phyloP scores from a whole-genome alignment of 2,329 filamentous ascomycete genomes.

The Lanzia echinophila region DNA sequence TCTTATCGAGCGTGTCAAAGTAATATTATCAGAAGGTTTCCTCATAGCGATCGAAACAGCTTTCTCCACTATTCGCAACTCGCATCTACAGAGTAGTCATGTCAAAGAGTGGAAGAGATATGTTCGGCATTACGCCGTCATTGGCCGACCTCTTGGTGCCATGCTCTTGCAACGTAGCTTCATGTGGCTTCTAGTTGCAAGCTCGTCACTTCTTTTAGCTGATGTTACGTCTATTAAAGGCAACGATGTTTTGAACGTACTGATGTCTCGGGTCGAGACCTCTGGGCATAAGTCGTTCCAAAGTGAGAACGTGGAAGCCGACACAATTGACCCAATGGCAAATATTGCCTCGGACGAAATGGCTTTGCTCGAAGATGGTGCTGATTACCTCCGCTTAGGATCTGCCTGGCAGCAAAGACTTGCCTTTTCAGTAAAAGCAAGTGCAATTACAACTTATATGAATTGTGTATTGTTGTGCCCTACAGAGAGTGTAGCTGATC shows the following conservation, averaged over 20 bases:
- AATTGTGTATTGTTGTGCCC: conserved; percentile 67
- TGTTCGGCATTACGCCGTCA: conserved; percentile 72
- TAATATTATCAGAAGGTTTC: conserved; percentile 76
- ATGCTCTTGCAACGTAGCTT: conserved; percentile 88
- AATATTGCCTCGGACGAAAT: conserved; percentile 76
- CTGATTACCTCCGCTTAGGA: conserved; percentile 82
- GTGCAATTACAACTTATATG: conserved; percentile 73
- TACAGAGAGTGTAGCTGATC: conserved; percentile 73
- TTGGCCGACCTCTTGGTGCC: conserved; percentile 76
- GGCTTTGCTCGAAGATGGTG: conserved; percentile 76
- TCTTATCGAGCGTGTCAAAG: conserved; percentile 64
- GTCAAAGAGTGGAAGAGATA: conserved; percentile 85
- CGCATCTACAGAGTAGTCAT: conserved; percentile 55
- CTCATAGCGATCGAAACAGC: conserved; percentile 82
- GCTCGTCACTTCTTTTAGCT: conserved; percentile 65
- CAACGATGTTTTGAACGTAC: conserved; percentile 64
- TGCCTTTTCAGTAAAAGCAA: conserved; percentile 78
- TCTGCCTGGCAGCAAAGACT: conserved; percentile 82
- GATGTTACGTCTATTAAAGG: conserved; percentile 53
- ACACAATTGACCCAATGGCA: conserved; percentile 57
- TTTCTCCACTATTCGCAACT: conserved; percentile 83
- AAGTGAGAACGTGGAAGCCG: conserved; percentile 44
- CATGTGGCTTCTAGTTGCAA: conserved; percentile 74
- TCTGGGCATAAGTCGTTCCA: conserved; percentile 37
- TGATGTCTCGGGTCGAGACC: conserved; percentile 47